A percentile compares a stretch with the other conserved stretches of the same genome.
phyloP scores from a whole-genome alignment of 164 flowering plant genomes.

The Pachysandra terminalis region DNA sequence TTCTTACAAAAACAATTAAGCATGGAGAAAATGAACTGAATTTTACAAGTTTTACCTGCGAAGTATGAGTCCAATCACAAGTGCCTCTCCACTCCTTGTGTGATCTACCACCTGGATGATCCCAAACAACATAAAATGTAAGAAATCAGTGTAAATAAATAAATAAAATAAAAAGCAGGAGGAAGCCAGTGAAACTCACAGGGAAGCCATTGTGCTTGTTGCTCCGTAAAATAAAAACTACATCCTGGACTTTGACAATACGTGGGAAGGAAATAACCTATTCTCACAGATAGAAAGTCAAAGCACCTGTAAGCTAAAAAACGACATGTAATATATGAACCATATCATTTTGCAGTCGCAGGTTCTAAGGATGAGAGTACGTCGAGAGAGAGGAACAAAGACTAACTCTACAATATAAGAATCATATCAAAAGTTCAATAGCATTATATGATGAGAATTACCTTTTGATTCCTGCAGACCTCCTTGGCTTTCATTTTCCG shows the following conservation, averaged over 20 bases:
- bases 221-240: slow-evolving; percentile 60
- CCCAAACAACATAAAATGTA: slow-evolving; percentile 1
- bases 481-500: slow-evolving; percentile 85
- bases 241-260: slow-evolving; percentile 78
- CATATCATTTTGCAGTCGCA: no score
- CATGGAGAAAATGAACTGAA: neutral
- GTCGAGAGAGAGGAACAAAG: no score
- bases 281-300: slow-evolving; percentile 13
- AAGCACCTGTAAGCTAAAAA: slow-evolving; percentile 11
- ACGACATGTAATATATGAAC: neutral
- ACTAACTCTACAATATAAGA: neutral
- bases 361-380: no score
- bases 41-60: slow-evolving; percentile 54
- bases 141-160: neutral
- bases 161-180: neutral
- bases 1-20: neutral
- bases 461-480: slow-evolving; percentile 82
- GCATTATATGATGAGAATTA: slow-evolving; percentile 19
- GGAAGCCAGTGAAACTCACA: slow-evolving; percentile 38
- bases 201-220: slow-evolving; percentile 93
- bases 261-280: slow-evolving; percentile 85
- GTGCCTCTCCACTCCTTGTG: slow-evolving; percentile 68
- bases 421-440: neutral
- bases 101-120: slow-evolving; percentile 76
- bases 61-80: slow-evolving; percentile 85